phyloP scores from a whole-genome alignment of 441 rosid genomes.

The Breynia disticha region DNA sequence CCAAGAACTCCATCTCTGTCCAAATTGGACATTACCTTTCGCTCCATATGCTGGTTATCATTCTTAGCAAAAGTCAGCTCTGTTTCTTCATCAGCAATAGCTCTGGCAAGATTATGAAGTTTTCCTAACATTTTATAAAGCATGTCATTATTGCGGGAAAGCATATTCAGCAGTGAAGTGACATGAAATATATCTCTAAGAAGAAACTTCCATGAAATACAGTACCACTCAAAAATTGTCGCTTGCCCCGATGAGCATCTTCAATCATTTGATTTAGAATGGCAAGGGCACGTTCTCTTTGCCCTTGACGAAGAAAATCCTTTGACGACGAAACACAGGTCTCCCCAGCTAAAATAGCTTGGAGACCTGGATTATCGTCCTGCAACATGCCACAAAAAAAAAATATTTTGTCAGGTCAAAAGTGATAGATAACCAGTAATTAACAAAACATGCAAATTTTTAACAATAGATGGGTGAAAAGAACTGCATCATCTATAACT shows the following conservation, averaged over 20 bases:
- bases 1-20: conserved; percentile 87
- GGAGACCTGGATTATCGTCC: conserved; percentile 71
- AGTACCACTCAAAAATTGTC: conserved; percentile 95
- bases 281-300: conserved; percentile 88
- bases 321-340: conserved; percentile 41
- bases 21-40: conserved; percentile 29
- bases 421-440: no score
- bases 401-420: not conserved
- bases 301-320: conserved; percentile 76
- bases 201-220: conserved; percentile 16
- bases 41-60: conserved; percentile 36
- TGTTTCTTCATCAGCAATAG: conserved; percentile 85
- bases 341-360: conserved; percentile 62
- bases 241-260: conserved; percentile 96
- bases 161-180: conserved; percentile 12
- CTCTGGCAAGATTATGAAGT: conserved; percentile 96
- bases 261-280: conserved; percentile 96
- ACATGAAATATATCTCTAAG: conserved; percentile 8
- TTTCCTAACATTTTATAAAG: conserved; percentile 49
- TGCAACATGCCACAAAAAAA: conserved; percentile 23
- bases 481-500: not conserved
- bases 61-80: conserved; percentile 46
- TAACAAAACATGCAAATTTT: not conserved
- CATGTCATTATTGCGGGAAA: conserved; percentile 18
- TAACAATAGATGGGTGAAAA: not conserved